phyloP scores from a whole-genome alignment of 108 stramenopile genomes.

The Stephanodiscus minutulus region DNA sequence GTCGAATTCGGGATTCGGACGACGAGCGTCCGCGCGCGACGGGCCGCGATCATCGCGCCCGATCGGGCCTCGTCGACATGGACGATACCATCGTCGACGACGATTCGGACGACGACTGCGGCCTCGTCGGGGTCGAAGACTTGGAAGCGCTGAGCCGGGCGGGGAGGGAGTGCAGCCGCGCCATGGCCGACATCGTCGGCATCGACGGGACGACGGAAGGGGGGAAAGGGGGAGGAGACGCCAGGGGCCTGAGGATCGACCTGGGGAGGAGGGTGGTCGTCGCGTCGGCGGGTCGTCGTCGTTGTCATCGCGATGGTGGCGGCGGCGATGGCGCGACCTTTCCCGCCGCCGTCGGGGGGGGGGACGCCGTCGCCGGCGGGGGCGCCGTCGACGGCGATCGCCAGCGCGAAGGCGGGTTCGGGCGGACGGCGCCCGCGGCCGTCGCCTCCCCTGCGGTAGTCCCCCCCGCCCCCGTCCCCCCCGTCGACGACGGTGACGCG shows the following conservation, averaged over 20 bases:
- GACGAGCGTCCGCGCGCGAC: not conserved
- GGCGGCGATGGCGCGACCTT: not conserved
- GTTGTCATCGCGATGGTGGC: not conserved
- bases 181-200: conserved; percentile 26
- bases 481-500: not conserved
- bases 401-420: no score
- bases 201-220: no score
- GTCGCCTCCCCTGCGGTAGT: not conserved
- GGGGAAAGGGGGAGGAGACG: not conserved
- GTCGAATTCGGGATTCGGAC: no score
- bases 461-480: not conserved
- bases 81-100: not conserved
- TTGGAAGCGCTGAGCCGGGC: conserved; percentile 1
- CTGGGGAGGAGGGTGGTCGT: not conserved
- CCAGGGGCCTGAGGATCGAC: not conserved
- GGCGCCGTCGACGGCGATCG: not conserved
- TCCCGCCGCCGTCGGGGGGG: no score
- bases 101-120: not conserved
- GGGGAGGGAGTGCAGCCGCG: conserved; percentile 23
- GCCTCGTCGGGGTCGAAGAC: no score
- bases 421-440: no score
- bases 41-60: no score
- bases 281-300: conserved; percentile 1
- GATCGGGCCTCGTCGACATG: no score
- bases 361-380: no score